A percentile compares a stretch with the other conserved stretches of the same genome.
These are phyloP conservation scores for Linderniella brevidens DNA, from an alignment of 257 asterid genomes.

Conservation along the genomic window DNA sequence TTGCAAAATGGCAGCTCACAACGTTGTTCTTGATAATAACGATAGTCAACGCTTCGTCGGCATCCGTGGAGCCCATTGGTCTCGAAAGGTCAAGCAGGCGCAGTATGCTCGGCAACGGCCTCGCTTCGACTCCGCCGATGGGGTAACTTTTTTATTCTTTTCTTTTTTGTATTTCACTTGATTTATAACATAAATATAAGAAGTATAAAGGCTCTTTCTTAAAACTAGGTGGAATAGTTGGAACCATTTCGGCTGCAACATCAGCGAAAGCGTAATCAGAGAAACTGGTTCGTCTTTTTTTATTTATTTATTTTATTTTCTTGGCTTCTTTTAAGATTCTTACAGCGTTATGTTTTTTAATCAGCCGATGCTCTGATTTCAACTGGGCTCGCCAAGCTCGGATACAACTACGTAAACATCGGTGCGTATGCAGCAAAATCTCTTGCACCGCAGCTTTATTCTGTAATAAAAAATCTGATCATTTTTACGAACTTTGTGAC, in stretches of 20 bases:
- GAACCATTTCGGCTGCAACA: constrained; percentile 61
- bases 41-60: too few species aligned
- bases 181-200: too few species aligned
- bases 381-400: constrained; percentile 73
- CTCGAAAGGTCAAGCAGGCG: constrained; percentile 15
- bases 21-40: too few species aligned
- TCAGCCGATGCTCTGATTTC: constrained; percentile 89
- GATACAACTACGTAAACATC: constrained; percentile 62
- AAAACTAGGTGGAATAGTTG: constrained; percentile 79
- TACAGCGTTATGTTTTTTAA: constrained; percentile 5
- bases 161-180: too few species aligned
- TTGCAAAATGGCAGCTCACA: too few species aligned
- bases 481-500: background rate
- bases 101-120: constrained; percentile 19
- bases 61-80: too few species aligned
- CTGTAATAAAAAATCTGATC: too few species aligned
- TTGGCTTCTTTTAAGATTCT: background rate
- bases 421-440: constrained; percentile 22
- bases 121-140: constrained; percentile 32
- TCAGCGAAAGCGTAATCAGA: constrained; percentile 53
- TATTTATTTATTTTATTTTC: background rate
- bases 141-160: constrained; percentile 10
- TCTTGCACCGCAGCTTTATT: too few species aligned
- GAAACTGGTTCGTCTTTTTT: constrained; percentile 32
- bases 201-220: background rate